Evolutionary conservation across 495 filamentous ascomycete species (phyloP).

Genomic region (Lentithecium fluviatile): DNA sequence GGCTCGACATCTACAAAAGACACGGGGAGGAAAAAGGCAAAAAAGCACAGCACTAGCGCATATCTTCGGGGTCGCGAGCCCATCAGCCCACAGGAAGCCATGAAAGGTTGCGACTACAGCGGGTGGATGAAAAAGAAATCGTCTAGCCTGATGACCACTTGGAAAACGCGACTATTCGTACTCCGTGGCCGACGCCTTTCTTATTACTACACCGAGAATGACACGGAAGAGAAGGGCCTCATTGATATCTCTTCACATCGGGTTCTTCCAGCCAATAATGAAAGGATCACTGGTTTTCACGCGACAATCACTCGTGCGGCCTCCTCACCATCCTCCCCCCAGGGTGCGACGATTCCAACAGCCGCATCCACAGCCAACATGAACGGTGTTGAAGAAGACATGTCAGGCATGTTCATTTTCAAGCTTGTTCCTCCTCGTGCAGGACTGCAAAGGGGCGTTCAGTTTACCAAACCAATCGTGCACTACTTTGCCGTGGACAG

Average conservation of each 20-base stretch:
- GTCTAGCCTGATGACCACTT: conserved; percentile 90
- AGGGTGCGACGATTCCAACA: conserved; percentile 60
- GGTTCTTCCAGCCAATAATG: conserved; percentile 91
- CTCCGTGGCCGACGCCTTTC: conserved; percentile 85
- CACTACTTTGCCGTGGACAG: conserved; percentile 98
- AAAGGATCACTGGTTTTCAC: conserved; percentile 83
- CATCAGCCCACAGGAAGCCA: conserved; percentile 79
- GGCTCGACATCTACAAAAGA: conserved; percentile 29
- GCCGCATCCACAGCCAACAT: conserved; percentile 43
- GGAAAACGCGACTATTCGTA: conserved; percentile 94
- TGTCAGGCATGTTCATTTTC: conserved; percentile 80
- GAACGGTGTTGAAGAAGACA: conserved; percentile 37
- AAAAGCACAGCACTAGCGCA: conserved; percentile 93
- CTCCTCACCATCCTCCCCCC: conserved; percentile 69
- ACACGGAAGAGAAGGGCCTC: conserved; percentile 86
- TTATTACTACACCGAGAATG: conserved; percentile 93
- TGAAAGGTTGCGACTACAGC: conserved; percentile 83
- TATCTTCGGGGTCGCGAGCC: conserved; percentile 85
- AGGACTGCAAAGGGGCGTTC: conserved; percentile 86
- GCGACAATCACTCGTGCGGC: conserved; percentile 87
- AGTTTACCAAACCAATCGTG: conserved; percentile 93
- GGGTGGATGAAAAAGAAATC: conserved; percentile 99
- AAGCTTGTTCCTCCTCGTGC: conserved; percentile 90
- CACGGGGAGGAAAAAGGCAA: conserved; percentile 50
- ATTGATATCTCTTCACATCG: conserved; percentile 98